A percentile compares a stretch with the other conserved stretches of the same genome.
These are phyloP conservation scores for Porphyrellus cyaneotinctus DNA, from an alignment of 768 basidiomycete species.

Conservation along the genomic window DNA sequence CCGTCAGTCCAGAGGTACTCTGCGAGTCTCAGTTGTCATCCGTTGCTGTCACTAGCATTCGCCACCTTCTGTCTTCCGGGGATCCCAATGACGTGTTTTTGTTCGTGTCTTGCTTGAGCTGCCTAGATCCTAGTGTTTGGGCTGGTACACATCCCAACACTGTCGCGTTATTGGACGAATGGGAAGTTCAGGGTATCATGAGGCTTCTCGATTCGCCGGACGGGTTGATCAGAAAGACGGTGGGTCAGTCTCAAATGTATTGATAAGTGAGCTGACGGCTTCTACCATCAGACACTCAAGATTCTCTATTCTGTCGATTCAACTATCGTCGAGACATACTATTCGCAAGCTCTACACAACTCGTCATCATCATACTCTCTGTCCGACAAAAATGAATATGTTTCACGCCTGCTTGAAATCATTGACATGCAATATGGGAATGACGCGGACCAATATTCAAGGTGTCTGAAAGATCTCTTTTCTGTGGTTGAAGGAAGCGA, in stretches of 20 bases:
- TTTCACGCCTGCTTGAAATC: constrained; percentile 52
- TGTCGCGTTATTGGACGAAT: constrained; percentile 56
- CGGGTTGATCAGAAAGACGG: constrained; percentile 53
- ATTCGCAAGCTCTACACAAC: constrained; percentile 39
- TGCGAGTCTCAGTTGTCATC: constrained; percentile 14
- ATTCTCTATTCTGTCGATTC: constrained; percentile 57
- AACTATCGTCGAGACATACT: constrained; percentile 54
- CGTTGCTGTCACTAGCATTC: constrained; percentile 44
- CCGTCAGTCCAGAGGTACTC: constrained; percentile 20
- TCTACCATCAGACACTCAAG: constrained; percentile 48
- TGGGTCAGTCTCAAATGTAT: constrained; percentile 24
- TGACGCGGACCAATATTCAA: constrained; percentile 60
- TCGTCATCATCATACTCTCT: constrained; percentile 33
- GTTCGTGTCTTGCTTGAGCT: constrained; percentile 62
- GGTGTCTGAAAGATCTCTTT: constrained; percentile 42
- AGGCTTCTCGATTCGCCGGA: constrained; percentile 61
- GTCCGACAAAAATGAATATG: constrained; percentile 39
- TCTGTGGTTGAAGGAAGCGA: constrained; percentile 33
- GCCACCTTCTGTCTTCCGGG: constrained; percentile 52
- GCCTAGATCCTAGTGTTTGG: constrained; percentile 59
- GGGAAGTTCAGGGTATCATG: constrained; percentile 74
- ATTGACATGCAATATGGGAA: constrained; percentile 41
- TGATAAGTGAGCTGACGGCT: constrained; percentile 1
- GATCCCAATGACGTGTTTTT: constrained; percentile 60
- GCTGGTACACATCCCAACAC: constrained; percentile 54